Base-by-base conservation (phyloP, 306 rosid species). In the Castanospermum australe region DNA sequence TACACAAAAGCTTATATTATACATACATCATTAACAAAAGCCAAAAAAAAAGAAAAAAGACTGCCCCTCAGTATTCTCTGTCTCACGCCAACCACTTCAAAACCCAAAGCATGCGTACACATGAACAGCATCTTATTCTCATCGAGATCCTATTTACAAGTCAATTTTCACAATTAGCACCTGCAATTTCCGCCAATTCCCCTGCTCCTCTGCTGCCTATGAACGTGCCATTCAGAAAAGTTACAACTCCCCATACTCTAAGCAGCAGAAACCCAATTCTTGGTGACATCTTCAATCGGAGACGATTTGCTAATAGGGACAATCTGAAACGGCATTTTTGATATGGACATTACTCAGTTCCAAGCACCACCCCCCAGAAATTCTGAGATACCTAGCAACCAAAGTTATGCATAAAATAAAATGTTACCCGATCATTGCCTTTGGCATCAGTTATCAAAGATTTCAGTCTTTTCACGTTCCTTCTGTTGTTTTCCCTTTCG, bases 351-450 rank as follows among this genome's bases (percentile, higher is more conserved):
- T 14, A 64, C 38, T 69, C 18, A 52, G 82, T 63, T 67, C 24
- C 20, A 63, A 59, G 39, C 30, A 10, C 14, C 30, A 10, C 14
- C 21, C 38, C 10, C 10, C 18, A 45, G 44, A 59, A 32, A 36
- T 48, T 24, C 21, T 51, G n/a, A 57, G 18, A 75, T 68, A 60
- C 17, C 14, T 28, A 56, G n/a, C 44, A 67, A 74, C 22, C 39
- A 22, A 24, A 45, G 2, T 39, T 10, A 28, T 17, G n/a, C 15
- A 17, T 14, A 2, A 39, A 47, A 68, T 32, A 35, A 44, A 56
- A 85, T 73, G 8, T 73, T 75, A 90, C 95, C 91, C 77, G 88
- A 48, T 90, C 90, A 35, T 80, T 82, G 75, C 30, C 62, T 54
- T 82, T 52, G 13, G 69, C 55, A 59, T 79, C 48, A 41, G 60